phyloP scores from a whole-genome alignment of 352 stramenopile species.

The Globisporangium heterothallicum region DNA sequence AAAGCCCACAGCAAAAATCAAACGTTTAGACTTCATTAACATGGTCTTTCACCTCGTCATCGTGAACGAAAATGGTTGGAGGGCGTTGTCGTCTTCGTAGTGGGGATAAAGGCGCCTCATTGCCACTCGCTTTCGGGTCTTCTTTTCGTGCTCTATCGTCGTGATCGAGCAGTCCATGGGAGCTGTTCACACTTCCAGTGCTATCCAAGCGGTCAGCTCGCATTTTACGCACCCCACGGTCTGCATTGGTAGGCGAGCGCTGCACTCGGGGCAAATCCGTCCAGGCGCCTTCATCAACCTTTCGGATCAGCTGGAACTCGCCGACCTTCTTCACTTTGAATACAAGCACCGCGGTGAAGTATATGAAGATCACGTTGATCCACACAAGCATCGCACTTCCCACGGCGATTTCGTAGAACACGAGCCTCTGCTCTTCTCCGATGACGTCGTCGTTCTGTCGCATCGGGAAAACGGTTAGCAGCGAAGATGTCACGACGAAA shows the following conservation, averaged over 20 bases:
- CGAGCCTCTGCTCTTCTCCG: constrained; percentile 74
- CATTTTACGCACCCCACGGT: constrained; percentile 7
- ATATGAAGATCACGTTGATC: constrained; percentile 88
- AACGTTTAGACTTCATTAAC: constrained; percentile 26
- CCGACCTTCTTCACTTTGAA: constrained; percentile 88
- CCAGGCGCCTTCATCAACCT: constrained; percentile 73
- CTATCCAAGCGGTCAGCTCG: constrained; percentile 28
- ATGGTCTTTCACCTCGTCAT: constrained; percentile 19
- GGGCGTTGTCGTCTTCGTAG: constrained; percentile 27
- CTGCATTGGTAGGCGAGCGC: constrained; percentile 36
- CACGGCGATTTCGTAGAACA: constrained; percentile 86
- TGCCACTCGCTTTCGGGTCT: constrained; percentile 1
- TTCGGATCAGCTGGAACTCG: constrained; percentile 79
- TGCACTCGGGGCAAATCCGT: constrained; percentile 72
- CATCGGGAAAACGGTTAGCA: neutral
- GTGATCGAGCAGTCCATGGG: constrained; percentile 13
- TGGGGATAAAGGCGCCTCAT: constrained; percentile 25
- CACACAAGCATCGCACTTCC: constrained; percentile 77
- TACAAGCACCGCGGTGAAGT: constrained; percentile 79
- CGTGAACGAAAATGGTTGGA: constrained; percentile 17
- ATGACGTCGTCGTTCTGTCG: constrained; percentile 60
- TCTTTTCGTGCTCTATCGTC: constrained; percentile 1
- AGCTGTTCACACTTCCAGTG: constrained; percentile 39
- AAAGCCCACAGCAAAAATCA: neutral
- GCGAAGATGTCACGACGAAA: neutral